Percentiles rank a stretch among this genome's conserved stretches.
Evolutionary conservation across 192 early-diverging fungal species (phyloP).

Genomic region (Dimargaris verticillata): DNA sequence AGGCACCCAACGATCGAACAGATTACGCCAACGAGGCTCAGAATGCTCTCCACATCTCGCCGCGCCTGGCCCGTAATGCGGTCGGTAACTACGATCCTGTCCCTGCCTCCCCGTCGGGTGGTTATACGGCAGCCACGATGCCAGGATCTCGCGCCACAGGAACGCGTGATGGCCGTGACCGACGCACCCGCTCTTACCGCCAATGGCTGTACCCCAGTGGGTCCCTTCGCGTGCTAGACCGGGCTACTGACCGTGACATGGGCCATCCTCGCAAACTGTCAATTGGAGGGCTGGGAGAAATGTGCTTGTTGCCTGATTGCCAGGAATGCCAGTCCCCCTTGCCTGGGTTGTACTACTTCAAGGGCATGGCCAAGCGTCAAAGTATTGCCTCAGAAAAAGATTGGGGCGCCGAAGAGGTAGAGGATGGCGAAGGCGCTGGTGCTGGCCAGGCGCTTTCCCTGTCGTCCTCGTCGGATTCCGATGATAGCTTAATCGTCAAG

Average conservation of each 20-base stretch:
- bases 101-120: not conserved
- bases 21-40: not conserved
- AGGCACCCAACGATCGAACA: not conserved
- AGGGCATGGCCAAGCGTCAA: not conserved
- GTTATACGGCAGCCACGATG: not conserved
- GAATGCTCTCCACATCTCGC: not conserved
- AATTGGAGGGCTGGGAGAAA: not conserved
- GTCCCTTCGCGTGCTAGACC: not conserved
- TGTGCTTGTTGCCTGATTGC: not conserved
- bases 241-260: not conserved
- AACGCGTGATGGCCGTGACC: not conserved
- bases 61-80: not conserved
- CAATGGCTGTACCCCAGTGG: not conserved
- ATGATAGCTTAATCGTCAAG: too few species aligned
- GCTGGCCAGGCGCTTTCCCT: too few species aligned
- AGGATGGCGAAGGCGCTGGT: too few species aligned
- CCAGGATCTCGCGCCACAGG: not conserved
- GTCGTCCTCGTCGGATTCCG: too few species aligned
- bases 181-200: conserved; percentile 1
- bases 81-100: not conserved
- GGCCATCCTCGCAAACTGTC: not conserved
- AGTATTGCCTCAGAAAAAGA: not conserved
- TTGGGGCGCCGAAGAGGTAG: too few species aligned
- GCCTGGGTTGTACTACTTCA: not conserved
- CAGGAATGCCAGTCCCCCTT: not conserved